phyloP scores from a whole-genome alignment of 2,329 filamentous ascomycete genomes.

The Fusarium nisikadoi region DNA sequence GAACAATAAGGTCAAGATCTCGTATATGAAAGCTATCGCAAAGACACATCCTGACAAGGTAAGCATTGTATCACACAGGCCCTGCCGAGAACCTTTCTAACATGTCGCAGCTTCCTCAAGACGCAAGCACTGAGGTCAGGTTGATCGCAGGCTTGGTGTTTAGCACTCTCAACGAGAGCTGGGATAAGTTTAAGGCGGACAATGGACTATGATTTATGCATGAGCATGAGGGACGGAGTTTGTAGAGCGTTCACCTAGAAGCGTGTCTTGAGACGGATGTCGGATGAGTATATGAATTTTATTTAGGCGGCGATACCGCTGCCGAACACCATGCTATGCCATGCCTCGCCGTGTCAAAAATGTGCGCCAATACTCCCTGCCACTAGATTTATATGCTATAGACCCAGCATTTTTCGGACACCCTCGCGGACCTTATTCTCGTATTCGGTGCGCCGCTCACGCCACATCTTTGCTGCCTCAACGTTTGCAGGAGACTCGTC shows the following conservation, averaged over 20 bases:
- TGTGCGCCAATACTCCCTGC: constrained; percentile 40
- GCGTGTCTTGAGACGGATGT: constrained; percentile 23
- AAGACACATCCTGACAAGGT: constrained; percentile 99
- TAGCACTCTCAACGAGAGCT: constrained; percentile 75
- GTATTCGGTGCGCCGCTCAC: constrained; percentile 84
- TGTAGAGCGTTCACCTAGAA: constrained; percentile 42
- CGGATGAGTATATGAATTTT: constrained; percentile 39
- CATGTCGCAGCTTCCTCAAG: constrained; percentile 65
- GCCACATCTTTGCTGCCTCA: constrained; percentile 96
- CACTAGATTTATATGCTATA: constrained; percentile 56
- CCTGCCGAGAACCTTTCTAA: constrained; percentile 11
- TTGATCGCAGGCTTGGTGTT: constrained; percentile 75
- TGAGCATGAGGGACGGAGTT: constrained; percentile 39
- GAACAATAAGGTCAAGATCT: constrained; percentile 94
- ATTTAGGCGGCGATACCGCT: constrained; percentile 37
- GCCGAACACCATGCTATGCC: constrained; percentile 44
- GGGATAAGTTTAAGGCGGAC: constrained; percentile 78
- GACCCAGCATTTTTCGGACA: constrained; percentile 80
- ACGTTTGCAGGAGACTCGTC: constrained; percentile 97
- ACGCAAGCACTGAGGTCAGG: constrained; percentile 71
- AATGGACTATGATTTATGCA: constrained; percentile 65
- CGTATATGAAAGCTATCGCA: constrained; percentile 99
- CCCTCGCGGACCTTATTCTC: constrained; percentile 86
- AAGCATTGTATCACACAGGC: constrained; percentile 46
- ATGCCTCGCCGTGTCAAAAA: constrained; percentile 25